phyloP scores from a whole-genome alignment of 768 basidiomycete species.

The Chalciporus piperatus region DNA sequence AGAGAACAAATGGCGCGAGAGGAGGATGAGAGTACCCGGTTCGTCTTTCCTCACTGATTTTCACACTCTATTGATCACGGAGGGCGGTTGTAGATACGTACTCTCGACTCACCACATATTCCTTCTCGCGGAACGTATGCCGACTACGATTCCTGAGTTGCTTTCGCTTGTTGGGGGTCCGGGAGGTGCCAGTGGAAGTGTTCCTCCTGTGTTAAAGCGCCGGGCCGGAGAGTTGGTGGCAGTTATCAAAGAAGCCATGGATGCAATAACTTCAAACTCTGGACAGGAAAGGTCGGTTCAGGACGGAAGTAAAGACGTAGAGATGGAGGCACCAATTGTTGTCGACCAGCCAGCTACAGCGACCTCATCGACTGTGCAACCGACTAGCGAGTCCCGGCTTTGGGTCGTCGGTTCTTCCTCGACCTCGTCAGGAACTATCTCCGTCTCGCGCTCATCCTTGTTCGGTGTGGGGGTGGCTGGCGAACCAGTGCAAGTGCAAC shows the following conservation, averaged over 20 bases:
- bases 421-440: not conserved
- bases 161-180: slow-evolving; percentile 49
- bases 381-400: slow-evolving; percentile 17
- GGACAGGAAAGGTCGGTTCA: not conserved
- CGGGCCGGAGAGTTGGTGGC: slow-evolving; percentile 63
- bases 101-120: slow-evolving; percentile 75
- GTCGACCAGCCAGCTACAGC: slow-evolving; percentile 4
- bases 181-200: slow-evolving; percentile 27
- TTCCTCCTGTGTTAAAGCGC: slow-evolving; percentile 62
- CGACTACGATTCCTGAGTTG: slow-evolving; percentile 61
- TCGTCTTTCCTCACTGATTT: slow-evolving; percentile 21
- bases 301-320: not conserved
- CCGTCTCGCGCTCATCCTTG: slow-evolving; percentile 26
- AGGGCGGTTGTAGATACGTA: slow-evolving; percentile 51
- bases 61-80: not conserved
- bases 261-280: slow-evolving; percentile 9
- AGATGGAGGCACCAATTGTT: not conserved
- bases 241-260: slow-evolving; percentile 52
- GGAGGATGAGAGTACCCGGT: slow-evolving; percentile 86
- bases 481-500: not conserved
- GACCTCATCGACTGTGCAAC: slow-evolving; percentile 1
- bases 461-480: slow-evolving; percentile 13
- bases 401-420: slow-evolving; percentile 12
- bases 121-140: slow-evolving; percentile 66
- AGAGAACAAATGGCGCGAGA: slow-evolving; percentile 73